These are phyloP conservation scores for Atalantia buxifolia DNA, from an alignment of 345 rosid species.

Conservation along the genomic window DNA sequence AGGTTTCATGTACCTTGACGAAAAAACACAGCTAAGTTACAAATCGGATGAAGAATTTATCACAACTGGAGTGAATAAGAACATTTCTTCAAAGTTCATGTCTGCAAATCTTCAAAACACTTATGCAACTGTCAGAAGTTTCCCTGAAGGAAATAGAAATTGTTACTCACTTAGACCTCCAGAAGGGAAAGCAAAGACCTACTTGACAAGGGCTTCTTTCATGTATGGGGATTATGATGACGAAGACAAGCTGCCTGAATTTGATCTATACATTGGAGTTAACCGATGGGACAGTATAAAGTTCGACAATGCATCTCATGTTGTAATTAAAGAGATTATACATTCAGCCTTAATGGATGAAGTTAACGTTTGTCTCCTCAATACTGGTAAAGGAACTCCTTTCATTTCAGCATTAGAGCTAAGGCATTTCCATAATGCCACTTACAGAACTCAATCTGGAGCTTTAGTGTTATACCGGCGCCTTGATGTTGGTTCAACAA, in stretches of 20 bases:
- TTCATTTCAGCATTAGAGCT: slow-evolving; percentile 33
- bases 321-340: slow-evolving; percentile 30
- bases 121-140: slow-evolving; percentile 20
- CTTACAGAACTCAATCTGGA: slow-evolving; percentile 14
- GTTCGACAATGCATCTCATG: slow-evolving; percentile 24
- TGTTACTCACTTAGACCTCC: slow-evolving; percentile 31
- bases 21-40: slow-evolving; percentile 9
- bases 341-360: slow-evolving; percentile 16
- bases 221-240: slow-evolving; percentile 37
- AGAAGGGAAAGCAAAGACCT: slow-evolving; percentile 21
- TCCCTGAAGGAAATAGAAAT: slow-evolving; percentile 25
- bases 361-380: slow-evolving; percentile 29
- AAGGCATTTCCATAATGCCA: slow-evolving; percentile 22
- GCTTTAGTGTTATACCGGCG: slow-evolving; percentile 22
- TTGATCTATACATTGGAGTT: slow-evolving; percentile 24
- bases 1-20: slow-evolving; percentile 8
- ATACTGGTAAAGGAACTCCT: slow-evolving; percentile 28
- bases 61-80: slow-evolving; percentile 18
- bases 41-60: slow-evolving; percentile 12
- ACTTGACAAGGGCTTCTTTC: slow-evolving; percentile 31
- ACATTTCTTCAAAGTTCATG: slow-evolving; percentile 18
- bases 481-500: slow-evolving; percentile 29
- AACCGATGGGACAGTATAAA: slow-evolving; percentile 26
- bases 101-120: slow-evolving; percentile 4
- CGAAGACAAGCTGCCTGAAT: slow-evolving; percentile 13